Percentiles rank a stretch among this genome's conserved stretches.
phyloP scores from a whole-genome alignment of 345 rosid genomes.

The Populus simonii region DNA sequence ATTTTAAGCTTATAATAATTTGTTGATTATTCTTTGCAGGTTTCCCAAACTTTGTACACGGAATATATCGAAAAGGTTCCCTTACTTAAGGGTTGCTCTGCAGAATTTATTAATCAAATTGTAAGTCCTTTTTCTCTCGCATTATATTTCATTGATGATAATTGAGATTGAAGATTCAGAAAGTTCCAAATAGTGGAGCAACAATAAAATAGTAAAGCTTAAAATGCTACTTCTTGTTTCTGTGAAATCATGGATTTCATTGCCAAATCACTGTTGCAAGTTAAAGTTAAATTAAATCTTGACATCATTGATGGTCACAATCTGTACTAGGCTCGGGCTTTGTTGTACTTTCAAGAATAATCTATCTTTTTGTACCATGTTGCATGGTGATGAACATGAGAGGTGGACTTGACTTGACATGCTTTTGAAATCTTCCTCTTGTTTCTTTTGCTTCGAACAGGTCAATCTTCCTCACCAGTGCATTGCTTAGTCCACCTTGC shows the following conservation, averaged over 20 bases:
- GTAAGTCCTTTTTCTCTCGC: conserved; percentile 42
- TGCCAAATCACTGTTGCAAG: neutral
- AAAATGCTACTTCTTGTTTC: neutral
- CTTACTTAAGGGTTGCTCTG: conserved; percentile 73
- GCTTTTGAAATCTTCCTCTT: neutral
- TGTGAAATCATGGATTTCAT: neutral
- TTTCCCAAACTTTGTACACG: conserved; percentile 61
- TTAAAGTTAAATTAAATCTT: too few relatives aligned
- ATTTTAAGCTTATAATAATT: conserved; percentile 3
- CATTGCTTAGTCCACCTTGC: neutral
- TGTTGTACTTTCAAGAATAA: neutral
- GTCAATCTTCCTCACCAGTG: neutral
- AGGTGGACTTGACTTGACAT: neutral
- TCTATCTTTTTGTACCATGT: neutral
- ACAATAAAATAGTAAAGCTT: neutral
- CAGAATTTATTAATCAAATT: conserved; percentile 81
- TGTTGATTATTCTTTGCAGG: conserved; percentile 39
- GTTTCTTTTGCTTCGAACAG: neutral
- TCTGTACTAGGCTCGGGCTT: neutral
- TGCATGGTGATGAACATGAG: neutral
- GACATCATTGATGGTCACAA: neutral
- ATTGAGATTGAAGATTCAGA: neutral
- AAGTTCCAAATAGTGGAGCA: neutral
- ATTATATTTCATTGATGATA: neutral
- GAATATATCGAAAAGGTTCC: conserved; percentile 54